Base-by-base conservation (phyloP, 345 rosid genomes). In the Eutrema japonicum region DNA sequence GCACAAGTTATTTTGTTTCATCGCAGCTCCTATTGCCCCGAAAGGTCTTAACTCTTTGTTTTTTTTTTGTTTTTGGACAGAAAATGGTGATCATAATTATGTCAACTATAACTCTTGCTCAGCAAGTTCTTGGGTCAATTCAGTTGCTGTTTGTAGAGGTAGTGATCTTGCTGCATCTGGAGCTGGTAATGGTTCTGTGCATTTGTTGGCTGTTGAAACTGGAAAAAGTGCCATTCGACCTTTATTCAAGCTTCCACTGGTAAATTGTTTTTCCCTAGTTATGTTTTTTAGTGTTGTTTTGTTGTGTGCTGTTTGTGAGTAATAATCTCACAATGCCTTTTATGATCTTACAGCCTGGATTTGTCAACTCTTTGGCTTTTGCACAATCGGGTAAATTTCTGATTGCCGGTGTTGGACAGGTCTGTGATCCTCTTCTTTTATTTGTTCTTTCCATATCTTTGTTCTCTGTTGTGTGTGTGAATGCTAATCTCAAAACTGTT, bases 151-250 rank as follows among this genome's bases (percentile, higher is more conserved):
- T 29, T 88, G 95, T 77, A 86, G 95, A 81, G 92, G 93, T 70
- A 89, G 96, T 73, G 97, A 96, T 83, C 91, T 96, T 80, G 96
- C 86, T 9, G 98, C 93, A 65, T 92, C 99, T 54, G 98, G 99
- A 72, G 98, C 98, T 73, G 99, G 98, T 74, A 87, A 86, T 80
- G 98, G 95, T 50, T 84, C 37, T 70, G 88, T 96, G 47, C 85
- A 82, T 58, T 71, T 92, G 69, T 90, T 94, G 98, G 83, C 86
- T 68, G 66, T 87, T 42, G 93, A 83, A 71, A 84, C 78, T 70
- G 85, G 80, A 74, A 51, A 78, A 63, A 84, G 68, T 75, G 74
- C 75, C 68, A 61, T 93, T 51, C 84, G 67, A 65, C 87, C 94
- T 13, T 78, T 91, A 46, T 80, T 66, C 50, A 73, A 81, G 60